These are phyloP conservation scores for Fusarium sp. DNA, from an alignment of 2,329 filamentous ascomycete species.

Conservation along the genomic window DNA sequence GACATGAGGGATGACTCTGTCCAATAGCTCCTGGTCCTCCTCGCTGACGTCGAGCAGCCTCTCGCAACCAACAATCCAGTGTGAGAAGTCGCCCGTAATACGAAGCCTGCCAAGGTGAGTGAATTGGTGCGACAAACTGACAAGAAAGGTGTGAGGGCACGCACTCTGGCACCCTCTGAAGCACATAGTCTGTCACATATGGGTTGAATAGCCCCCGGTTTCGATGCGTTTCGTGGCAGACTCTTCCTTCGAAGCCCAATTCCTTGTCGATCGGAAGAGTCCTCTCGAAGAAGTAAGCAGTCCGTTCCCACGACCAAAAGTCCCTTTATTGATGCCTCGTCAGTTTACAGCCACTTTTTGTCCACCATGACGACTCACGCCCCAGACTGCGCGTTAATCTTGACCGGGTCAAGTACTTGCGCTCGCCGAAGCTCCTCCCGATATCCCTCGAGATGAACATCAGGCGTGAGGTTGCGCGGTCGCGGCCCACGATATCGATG, in stretches of 20 bases:
- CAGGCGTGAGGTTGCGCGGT: background rate
- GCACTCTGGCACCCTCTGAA: background rate
- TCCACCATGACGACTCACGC: background rate
- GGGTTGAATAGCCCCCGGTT: background rate
- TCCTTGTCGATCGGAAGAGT: background rate
- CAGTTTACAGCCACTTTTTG: background rate
- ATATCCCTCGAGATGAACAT: constrained; percentile 7
- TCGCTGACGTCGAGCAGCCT: background rate
- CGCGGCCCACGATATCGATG: background rate
- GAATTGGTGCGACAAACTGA: no score
- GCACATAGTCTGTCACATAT: background rate
- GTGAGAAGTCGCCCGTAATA: background rate
- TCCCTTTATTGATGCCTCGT: background rate
- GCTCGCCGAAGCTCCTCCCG: constrained; percentile 10
- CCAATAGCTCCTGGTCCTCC: background rate
- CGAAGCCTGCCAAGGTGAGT: background rate
- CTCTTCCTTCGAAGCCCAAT: background rate
- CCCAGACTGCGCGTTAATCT: constrained; percentile 23
- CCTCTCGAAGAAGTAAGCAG: background rate
- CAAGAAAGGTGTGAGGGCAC: background rate
- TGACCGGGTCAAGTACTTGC: background rate
- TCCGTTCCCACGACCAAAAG: background rate
- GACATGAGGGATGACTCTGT: background rate
- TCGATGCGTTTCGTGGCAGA: background rate
- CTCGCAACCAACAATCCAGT: background rate